Base-by-base conservation (phyloP, 78 protist genomes). In the Dictyostelium intermedium region DNA sequence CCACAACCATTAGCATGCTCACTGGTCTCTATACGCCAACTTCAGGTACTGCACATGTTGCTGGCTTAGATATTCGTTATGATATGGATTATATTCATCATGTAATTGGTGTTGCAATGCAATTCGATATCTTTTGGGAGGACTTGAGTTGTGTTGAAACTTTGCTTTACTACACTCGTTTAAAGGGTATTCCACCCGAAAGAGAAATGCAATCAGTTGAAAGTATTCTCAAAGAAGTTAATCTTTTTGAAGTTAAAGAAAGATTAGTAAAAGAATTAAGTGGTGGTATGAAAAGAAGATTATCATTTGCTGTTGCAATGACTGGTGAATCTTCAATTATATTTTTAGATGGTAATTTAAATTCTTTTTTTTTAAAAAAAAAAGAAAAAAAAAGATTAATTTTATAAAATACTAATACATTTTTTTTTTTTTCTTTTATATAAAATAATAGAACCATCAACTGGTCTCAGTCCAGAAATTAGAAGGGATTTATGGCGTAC, bases 241-340 rank as follows among this genome's bases (percentile, higher is more conserved):
- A 66, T 9, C 82, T 97, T 3, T 63, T n/a, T 53, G 97, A 83
- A 34, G 82, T 92, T n/a, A 27, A 34, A 18, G 85, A 95, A 14
- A 41, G 84, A 34, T n/a, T 63, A 16, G 97, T 73, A 2, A 83
- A 72, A 63, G 84, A 95, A 72, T 91, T 70, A 80, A 70, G 92
- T 10, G 99, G 99, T 50, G 99, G 99, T 66, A 98, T 97, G 98
- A 93, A 93, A 87, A 91, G 99, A 35, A 63, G 97, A 35, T 82
- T 98, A 27, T 45, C 96, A 8, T 92, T 98, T 32, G 98, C 98
- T 30, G 78, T 98, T 20, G 66, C 98, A 25, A 27, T 93, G 34
- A 70, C 87, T 63, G 99, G 99, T 30, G 50, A 93, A 50, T 96
- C 99, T 3, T 7, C 47, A 25, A 45, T 98, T 5, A 76, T 98